These are phyloP conservation scores for Globisporangium nodosum DNA, from an alignment of 352 stramenopile genomes.

Conservation along the genomic window DNA sequence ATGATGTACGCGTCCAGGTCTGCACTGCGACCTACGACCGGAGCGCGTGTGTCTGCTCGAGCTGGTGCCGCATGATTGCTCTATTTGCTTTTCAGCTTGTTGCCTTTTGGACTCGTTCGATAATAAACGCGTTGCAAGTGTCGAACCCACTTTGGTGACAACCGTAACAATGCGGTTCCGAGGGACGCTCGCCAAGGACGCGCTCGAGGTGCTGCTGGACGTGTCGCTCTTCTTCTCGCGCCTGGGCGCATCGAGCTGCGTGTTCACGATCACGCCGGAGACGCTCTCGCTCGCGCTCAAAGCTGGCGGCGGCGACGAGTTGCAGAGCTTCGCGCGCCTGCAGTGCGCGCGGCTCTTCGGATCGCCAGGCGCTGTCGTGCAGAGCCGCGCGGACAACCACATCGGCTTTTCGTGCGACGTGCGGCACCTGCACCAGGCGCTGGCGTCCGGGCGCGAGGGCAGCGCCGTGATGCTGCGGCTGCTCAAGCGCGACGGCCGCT, in stretches of 20 bases:
- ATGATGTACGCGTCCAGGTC: background rate
- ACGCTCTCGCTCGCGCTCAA: constrained; percentile 62
- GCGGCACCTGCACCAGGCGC: constrained; percentile 62
- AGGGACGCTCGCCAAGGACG: constrained; percentile 33
- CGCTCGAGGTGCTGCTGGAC: constrained; percentile 73
- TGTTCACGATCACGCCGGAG: constrained; percentile 69
- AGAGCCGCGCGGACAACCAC: constrained; percentile 73
- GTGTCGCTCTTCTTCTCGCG: constrained; percentile 68
- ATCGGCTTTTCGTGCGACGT: constrained; percentile 79
- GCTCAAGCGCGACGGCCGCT: constrained; percentile 69
- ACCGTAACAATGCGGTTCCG: background rate
- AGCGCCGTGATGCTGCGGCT: constrained; percentile 78
- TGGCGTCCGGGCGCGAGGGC: constrained; percentile 71
- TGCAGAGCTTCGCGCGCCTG: constrained; percentile 73
- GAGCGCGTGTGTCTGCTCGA: too few relatives aligned
- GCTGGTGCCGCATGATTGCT: too few relatives aligned
- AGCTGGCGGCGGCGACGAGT: constrained; percentile 59
- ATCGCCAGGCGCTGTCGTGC: constrained; percentile 41
- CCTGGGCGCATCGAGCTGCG: constrained; percentile 55
- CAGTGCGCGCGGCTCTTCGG: constrained; percentile 62
- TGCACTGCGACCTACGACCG: too few relatives aligned
- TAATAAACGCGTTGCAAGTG: too few relatives aligned
- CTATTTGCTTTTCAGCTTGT: too few relatives aligned
- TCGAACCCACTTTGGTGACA: too few relatives aligned
- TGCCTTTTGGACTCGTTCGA: too few relatives aligned